These are phyloP conservation scores for Eimeria maxima DNA, from an alignment of 169 alveolate species.

Conservation along the genomic window DNA sequence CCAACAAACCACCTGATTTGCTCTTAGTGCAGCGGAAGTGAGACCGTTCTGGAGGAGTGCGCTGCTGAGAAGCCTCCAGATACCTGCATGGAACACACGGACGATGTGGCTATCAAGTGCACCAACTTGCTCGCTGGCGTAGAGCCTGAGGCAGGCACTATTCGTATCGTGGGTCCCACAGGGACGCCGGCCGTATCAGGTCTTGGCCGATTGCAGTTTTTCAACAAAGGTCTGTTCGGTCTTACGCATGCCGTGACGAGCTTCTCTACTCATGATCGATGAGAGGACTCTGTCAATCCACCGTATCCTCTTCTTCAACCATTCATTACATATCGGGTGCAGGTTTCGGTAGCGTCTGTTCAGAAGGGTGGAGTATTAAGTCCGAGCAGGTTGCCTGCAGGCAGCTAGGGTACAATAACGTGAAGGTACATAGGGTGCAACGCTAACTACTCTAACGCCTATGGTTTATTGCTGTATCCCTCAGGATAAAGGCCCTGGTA, in stretches of 20 bases:
- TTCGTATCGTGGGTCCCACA: conserved; percentile 89
- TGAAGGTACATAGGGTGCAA: conserved; percentile 46
- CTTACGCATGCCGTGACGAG: not conserved
- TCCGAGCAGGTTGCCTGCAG: conserved; percentile 92
- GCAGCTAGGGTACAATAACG: conserved; percentile 90
- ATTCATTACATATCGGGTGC: not conserved
- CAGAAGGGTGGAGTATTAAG: conserved; percentile 90
- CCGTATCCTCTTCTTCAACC: not conserved
- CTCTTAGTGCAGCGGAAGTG: conserved; percentile 89
- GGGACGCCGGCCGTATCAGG: conserved; percentile 87
- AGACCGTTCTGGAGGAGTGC: conserved; percentile 87
- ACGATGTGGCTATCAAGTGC: conserved; percentile 92
- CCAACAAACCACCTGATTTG: not conserved
- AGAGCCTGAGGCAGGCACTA: conserved; percentile 88
- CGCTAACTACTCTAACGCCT: not conserved
- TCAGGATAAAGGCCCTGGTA: conserved; percentile 71
- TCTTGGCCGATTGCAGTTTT: conserved; percentile 87
- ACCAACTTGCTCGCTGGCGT: conserved; percentile 86
- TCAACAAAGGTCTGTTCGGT: conserved; percentile 68
- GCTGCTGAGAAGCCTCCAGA: conserved; percentile 90
- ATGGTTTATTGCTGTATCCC: not conserved
- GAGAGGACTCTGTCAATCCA: no score
- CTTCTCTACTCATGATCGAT: no score
- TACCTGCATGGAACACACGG: conserved; percentile 88
- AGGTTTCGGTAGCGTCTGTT: conserved; percentile 88